Percentiles rank a stretch among this genome's conserved stretches.
These are phyloP conservation scores for Colletotrichum sp. DNA, from an alignment of 2,329 filamentous ascomycete species.

Conservation along the genomic window DNA sequence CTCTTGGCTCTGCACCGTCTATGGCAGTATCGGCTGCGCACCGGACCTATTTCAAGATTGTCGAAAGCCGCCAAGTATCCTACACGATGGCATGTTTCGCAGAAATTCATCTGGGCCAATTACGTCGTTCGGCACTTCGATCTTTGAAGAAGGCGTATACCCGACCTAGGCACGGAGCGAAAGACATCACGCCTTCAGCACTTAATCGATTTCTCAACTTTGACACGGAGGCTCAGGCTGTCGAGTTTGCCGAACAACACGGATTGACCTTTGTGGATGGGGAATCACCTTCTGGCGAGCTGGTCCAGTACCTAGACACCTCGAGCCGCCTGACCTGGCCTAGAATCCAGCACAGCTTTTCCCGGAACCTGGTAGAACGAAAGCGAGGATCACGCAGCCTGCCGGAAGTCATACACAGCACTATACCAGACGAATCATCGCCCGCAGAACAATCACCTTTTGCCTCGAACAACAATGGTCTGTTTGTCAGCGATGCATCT, in stretches of 20 bases:
- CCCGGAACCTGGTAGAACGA: slow-evolving; percentile 60
- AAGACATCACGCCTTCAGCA: slow-evolving; percentile 62
- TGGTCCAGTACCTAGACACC: slow-evolving; percentile 43
- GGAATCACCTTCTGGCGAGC: slow-evolving; percentile 37
- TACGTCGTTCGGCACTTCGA: slow-evolving; percentile 63
- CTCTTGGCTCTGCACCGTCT: slow-evolving; percentile 54
- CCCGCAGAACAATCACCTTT: not conserved
- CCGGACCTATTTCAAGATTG: slow-evolving; percentile 63
- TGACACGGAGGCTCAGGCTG: slow-evolving; percentile 70
- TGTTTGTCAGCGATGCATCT: not conserved
- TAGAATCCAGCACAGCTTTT: slow-evolving; percentile 61
- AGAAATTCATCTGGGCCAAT: slow-evolving; percentile 68
- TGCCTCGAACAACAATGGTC: not conserved
- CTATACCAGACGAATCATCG: slow-evolving; percentile 49
- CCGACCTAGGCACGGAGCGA: slow-evolving; percentile 60
- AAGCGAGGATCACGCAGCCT: slow-evolving; percentile 61
- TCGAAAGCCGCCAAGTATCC: slow-evolving; percentile 61
- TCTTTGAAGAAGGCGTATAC: slow-evolving; percentile 61
- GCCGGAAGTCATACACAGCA: slow-evolving; percentile 60
- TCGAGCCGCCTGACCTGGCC: slow-evolving; percentile 50
- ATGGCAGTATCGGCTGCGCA: slow-evolving; percentile 56
- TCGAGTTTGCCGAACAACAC: slow-evolving; percentile 67
- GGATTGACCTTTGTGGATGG: slow-evolving; percentile 54
- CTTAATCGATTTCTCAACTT: slow-evolving; percentile 68
- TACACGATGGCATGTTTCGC: slow-evolving; percentile 75